A percentile compares a stretch with the other conserved stretches of the same genome.
Evolutionary conservation across 75 land plant genomes (phyloP).

Genomic region (Picea sitchensis): DNA sequence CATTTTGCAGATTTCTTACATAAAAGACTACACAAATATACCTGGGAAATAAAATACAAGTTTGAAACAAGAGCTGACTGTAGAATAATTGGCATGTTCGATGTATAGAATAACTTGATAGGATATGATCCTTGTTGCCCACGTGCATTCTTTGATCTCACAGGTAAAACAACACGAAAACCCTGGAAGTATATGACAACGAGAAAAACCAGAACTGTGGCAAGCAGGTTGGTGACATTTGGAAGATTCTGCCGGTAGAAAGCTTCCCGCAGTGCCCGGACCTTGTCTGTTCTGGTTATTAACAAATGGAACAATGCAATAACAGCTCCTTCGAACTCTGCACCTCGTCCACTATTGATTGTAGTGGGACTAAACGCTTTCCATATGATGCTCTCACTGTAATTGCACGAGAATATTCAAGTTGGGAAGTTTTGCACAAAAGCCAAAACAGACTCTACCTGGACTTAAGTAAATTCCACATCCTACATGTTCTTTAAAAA

Average conservation of each 20-base stretch:
- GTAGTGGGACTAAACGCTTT: constrained; percentile 76
- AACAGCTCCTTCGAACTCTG: constrained; percentile 75
- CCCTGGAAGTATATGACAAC: constrained; percentile 82
- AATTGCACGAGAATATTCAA: background rate
- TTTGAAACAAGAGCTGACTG: constrained; percentile 80
- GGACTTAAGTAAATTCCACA: too few species aligned
- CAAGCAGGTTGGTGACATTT: constrained; percentile 61
- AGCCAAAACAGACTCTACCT: too few species aligned
- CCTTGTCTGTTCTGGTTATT: constrained; percentile 65
- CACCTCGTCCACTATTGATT: constrained; percentile 68
- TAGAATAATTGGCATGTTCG: constrained; percentile 83
- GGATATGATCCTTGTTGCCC: constrained; percentile 81
- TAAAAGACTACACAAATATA: background rate
- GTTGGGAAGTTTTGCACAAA: too few species aligned
- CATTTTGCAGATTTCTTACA: background rate
- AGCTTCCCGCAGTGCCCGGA: constrained; percentile 63
- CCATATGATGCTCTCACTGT: constrained; percentile 75
- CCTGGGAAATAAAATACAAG: constrained; percentile 81
- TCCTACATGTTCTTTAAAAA: too few species aligned
- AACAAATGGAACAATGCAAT: constrained; percentile 66
- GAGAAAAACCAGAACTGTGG: constrained; percentile 65
- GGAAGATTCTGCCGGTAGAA: constrained; percentile 75
- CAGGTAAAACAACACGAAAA: constrained; percentile 72
- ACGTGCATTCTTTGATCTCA: constrained; percentile 69
- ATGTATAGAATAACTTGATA: constrained; percentile 78